Evolutionary conservation across 371 early-diverging fungal species (phyloP).

Genomic region (Rhizopus delemar): DNA sequence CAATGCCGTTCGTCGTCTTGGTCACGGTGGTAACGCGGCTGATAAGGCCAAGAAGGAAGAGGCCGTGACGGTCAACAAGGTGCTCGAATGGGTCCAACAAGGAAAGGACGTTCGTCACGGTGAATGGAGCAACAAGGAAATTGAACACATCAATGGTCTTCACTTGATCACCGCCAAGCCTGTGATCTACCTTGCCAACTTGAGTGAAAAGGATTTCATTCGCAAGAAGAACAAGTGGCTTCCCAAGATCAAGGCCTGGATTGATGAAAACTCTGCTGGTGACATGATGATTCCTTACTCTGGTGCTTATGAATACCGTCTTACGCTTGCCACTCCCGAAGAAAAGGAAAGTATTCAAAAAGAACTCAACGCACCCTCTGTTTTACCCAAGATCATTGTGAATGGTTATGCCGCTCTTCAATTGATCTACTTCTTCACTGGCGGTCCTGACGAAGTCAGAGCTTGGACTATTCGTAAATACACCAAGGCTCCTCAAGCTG

Average conservation of each 20-base stretch:
- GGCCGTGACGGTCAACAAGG: constrained; percentile 72
- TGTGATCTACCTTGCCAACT: constrained; percentile 96
- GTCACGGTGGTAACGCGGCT: constrained; percentile 75
- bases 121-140: constrained; percentile 87
- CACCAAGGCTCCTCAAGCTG: constrained; percentile 97
- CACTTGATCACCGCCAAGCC: constrained; percentile 97
- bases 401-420: constrained; percentile 90
- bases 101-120: constrained; percentile 89
- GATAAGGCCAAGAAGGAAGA: constrained; percentile 94
- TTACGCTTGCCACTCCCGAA: constrained; percentile 47
- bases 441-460: constrained; percentile 92
- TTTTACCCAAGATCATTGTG: constrained; percentile 88
- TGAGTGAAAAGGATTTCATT: constrained; percentile 86
- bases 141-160: constrained; percentile 90
- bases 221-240: constrained; percentile 94
- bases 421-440: constrained; percentile 97
- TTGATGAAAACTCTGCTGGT: constrained; percentile 83
- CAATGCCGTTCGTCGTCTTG: constrained; percentile 63
- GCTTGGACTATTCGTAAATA: constrained; percentile 94
- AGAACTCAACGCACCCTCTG: constrained; percentile 63
- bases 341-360: constrained; percentile 69
- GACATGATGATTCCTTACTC: constrained; percentile 93
- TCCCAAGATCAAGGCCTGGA: constrained; percentile 88
- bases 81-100: constrained; percentile 70
- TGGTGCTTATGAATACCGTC: constrained; percentile 75